Evolutionary conservation across 495 filamentous ascomycete species (phyloP).

Genomic region (Glutinoglossum americanum): DNA sequence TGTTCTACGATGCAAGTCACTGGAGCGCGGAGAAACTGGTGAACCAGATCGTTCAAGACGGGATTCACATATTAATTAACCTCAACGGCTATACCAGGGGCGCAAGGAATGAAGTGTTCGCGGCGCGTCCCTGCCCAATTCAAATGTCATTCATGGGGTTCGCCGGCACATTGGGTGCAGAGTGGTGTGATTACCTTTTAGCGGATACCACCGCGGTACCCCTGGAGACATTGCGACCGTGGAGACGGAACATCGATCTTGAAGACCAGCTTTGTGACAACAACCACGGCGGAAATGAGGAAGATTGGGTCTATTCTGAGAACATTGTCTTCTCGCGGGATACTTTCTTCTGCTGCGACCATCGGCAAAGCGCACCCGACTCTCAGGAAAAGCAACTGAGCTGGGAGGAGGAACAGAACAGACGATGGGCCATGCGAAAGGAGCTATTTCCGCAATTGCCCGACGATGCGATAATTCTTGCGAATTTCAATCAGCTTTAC

Average conservation of each 20-base stretch:
- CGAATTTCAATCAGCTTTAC: conserved; percentile 98
- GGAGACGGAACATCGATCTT: conserved; percentile 49
- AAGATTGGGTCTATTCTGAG: conserved; percentile 87
- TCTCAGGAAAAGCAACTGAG: conserved; percentile 36
- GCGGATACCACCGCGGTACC: conserved; percentile 81
- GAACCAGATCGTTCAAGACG: conserved; percentile 78
- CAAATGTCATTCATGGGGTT: conserved; percentile 99
- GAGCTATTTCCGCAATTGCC: conserved; percentile 71
- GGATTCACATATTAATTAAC: conserved; percentile 91
- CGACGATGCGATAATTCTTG: conserved; percentile 77
- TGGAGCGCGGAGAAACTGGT: conserved; percentile 77
- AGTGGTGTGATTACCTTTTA: conserved; percentile 97
- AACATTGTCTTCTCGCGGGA: conserved; percentile 90
- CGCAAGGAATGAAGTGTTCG: conserved; percentile 94
- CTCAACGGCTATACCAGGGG: conserved; percentile 94
- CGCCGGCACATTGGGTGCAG: conserved; percentile 83
- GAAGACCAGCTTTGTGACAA: conserved; percentile 50
- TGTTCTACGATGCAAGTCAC: conserved; percentile 70
- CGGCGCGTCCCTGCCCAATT: conserved; percentile 80
- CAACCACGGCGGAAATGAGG: conserved; percentile 34
- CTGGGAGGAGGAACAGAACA: conserved; percentile 71
- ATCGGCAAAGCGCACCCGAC: conserved; percentile 78
- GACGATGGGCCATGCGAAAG: conserved; percentile 87
- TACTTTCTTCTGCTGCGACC: conserved; percentile 98
- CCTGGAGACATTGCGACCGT: conserved; percentile 54